phyloP scores from a whole-genome alignment of 2,329 filamentous ascomycete genomes.

The Aspergillus vadensis region DNA sequence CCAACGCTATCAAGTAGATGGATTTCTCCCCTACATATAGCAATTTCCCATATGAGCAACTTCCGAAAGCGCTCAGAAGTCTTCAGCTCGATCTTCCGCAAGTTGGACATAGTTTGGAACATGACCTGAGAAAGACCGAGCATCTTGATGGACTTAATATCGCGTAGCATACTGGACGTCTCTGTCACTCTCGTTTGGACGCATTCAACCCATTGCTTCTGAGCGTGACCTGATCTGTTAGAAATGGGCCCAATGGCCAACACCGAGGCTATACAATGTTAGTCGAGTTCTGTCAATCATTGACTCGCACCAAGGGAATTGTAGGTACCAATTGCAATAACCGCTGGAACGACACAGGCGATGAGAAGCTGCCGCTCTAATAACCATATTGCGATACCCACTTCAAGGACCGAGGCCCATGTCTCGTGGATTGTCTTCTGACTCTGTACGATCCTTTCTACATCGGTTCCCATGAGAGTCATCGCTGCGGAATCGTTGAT shows the following conservation, averaged over 20 bases:
- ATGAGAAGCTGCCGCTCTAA: constrained; percentile 35
- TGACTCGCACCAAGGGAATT: background rate
- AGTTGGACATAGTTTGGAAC: constrained; percentile 22
- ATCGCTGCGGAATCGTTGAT: constrained; percentile 42
- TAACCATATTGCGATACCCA: constrained; percentile 42
- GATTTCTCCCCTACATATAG: constrained; percentile 11
- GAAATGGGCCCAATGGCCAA: constrained; percentile 8
- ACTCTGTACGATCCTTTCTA: constrained; percentile 35
- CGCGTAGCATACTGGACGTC: constrained; percentile 25
- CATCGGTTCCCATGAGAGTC: constrained; percentile 51
- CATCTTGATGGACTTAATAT: constrained; percentile 50
- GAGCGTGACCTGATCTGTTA: background rate
- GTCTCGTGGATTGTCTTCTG: constrained; percentile 32
- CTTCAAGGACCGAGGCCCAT: constrained; percentile 40
- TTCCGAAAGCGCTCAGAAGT: constrained; percentile 16
- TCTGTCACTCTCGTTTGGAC: constrained; percentile 6
- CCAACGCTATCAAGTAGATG: background rate
- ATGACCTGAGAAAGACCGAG: constrained; percentile 42
- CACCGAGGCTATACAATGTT: background rate
- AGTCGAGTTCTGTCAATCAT: background rate
- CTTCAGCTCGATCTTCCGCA: constrained; percentile 24
- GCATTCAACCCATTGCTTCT: background rate
- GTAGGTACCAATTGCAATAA: constrained; percentile 31
- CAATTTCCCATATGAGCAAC: constrained; percentile 14
- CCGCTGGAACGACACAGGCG: constrained; percentile 37